Conservation (phyloP, 2,329 filamentous ascomycete genomes). For the Penicillium janthinellum region DNA sequence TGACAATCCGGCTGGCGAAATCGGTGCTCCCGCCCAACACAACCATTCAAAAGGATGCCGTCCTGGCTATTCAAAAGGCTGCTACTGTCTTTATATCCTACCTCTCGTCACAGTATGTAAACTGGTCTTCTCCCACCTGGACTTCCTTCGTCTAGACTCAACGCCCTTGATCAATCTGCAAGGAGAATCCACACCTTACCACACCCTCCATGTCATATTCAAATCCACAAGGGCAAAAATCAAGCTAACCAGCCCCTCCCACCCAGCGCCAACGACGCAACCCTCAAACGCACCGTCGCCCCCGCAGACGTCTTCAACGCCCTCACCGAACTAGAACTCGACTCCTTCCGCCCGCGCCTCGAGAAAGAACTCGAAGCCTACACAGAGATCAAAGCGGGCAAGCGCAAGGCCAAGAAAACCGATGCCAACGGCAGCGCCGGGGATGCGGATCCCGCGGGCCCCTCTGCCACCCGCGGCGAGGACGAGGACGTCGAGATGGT, state of each 20-base stretch:
- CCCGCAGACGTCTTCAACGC: constrained; percentile 63
- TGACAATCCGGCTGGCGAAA: constrained; percentile 64
- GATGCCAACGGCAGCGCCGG: constrained; percentile 42
- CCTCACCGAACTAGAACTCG: constrained; percentile 62
- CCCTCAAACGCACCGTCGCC: constrained; percentile 63
- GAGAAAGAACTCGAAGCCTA: constrained; percentile 60
- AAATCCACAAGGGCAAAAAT: background rate
- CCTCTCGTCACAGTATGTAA: constrained; percentile 58
- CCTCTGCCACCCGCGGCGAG: background rate
- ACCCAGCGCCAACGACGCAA: constrained; percentile 62
- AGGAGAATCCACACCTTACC: background rate
- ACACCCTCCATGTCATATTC: background rate
- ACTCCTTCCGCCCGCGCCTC: constrained; percentile 59
- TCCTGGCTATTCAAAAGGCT: constrained; percentile 65
- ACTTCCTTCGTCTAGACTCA: background rate
- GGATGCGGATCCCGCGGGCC: background rate
- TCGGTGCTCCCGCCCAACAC: constrained; percentile 66
- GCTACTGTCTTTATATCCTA: constrained; percentile 70
- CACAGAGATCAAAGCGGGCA: constrained; percentile 47
- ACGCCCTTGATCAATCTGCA: background rate
- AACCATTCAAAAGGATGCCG: constrained; percentile 65
- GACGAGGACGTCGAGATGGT: constrained; percentile 26
- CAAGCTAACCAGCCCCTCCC: background rate
- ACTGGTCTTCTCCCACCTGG: background rate
- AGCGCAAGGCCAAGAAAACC: constrained; percentile 50